Evolutionary conservation across 257 asterid species (phyloP).

Genomic region (Echites panduratus): DNA sequence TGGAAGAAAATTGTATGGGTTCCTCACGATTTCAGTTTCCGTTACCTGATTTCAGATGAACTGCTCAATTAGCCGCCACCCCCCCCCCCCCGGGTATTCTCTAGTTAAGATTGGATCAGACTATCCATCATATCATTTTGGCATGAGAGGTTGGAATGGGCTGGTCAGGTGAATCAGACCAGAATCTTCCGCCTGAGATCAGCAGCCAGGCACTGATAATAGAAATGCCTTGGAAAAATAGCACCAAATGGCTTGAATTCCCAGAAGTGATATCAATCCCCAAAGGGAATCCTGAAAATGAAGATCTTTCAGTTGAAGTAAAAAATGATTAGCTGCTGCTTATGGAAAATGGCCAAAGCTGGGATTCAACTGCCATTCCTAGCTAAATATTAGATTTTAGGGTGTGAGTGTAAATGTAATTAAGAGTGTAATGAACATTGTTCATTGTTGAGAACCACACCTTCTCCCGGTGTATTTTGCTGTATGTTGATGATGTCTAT

Average conservation of each 20-base stretch:
- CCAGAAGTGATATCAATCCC: neutral
- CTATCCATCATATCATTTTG: conserved; percentile 2
- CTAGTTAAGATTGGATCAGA: no score
- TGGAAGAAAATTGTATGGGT: conserved; percentile 61
- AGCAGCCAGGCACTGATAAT: neutral
- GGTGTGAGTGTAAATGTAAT: neutral
- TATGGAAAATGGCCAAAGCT: neutral
- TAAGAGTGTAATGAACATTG: neutral
- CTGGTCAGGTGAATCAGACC: conserved; percentile 36
- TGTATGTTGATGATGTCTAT: neutral
- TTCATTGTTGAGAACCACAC: neutral
- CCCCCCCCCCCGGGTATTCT: no score
- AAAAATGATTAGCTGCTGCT: conserved; percentile 5
- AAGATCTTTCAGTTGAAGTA: neutral
- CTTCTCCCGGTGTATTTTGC: neutral
- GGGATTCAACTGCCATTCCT: conserved; percentile 42
- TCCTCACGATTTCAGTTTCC: conserved; percentile 68
- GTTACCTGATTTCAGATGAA: conserved; percentile 52
- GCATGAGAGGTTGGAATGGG: conserved; percentile 27
- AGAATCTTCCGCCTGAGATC: neutral
- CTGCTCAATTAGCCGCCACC: conserved; percentile 24
- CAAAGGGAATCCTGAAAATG: neutral
- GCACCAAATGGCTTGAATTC: conserved; percentile 8
- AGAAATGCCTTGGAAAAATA: neutral
- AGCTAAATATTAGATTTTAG: neutral